Evolutionary conservation across 2,329 filamentous ascomycete genomes (phyloP).

Genomic region (Macrophomina phaseolina): DNA sequence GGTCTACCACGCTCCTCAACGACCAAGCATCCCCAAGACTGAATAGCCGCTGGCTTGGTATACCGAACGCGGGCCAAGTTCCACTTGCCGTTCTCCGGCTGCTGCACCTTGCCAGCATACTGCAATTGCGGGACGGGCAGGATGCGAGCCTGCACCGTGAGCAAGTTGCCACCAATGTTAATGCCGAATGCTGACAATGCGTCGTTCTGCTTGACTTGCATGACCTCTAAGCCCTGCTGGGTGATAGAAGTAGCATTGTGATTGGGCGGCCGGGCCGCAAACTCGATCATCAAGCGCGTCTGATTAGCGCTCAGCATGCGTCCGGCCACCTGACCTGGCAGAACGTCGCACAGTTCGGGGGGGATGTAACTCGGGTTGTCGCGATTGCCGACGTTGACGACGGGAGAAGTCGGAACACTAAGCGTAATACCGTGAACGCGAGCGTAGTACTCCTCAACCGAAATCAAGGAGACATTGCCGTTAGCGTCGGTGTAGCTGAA

Average conservation of each 20-base stretch:
- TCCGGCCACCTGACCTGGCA: conserved; percentile 40
- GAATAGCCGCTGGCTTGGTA: conserved; percentile 34
- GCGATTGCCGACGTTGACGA: conserved; percentile 38
- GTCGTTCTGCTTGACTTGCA: conserved; percentile 21
- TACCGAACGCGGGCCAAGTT: conserved; percentile 61
- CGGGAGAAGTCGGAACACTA: conserved; percentile 32
- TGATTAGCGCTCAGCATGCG: conserved; percentile 34
- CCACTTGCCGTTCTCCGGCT: conserved; percentile 65
- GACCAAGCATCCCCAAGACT: conserved; percentile 39
- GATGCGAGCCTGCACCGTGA: conserved; percentile 76
- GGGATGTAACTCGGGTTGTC: conserved; percentile 41
- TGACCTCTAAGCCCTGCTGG: conserved; percentile 21
- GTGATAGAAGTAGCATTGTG: conserved; percentile 35
- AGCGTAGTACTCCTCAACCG: conserved; percentile 22
- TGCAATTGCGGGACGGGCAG: conserved; percentile 64
- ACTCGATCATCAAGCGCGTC: conserved; percentile 41
- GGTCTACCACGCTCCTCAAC: conserved; percentile 34
- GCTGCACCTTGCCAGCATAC: conserved; percentile 56
- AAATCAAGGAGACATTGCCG: conserved; percentile 22
- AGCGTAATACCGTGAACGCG: conserved; percentile 35
- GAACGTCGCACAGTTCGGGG: conserved; percentile 38
- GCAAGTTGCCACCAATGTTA: conserved; percentile 62
- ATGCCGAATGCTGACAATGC: conserved; percentile 62
- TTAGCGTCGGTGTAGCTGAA: conserved; percentile 17
- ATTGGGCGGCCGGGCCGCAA: conserved; percentile 39